Evolutionary conservation across 441 rosid species (phyloP).

Genomic region (Adansonia rubrostipa): DNA sequence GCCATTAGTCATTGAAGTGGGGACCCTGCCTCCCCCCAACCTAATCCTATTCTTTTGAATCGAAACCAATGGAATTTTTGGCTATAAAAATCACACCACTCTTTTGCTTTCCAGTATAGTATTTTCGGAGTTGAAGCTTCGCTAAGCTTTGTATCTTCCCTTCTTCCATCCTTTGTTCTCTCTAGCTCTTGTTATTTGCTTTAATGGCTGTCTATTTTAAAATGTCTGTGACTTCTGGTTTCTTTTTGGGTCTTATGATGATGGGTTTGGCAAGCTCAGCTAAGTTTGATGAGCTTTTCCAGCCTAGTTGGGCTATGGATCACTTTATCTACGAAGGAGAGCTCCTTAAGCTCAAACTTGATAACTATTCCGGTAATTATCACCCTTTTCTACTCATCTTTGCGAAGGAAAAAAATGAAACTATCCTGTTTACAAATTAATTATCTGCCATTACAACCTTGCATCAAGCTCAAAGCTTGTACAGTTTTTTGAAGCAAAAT

Average conservation of each 20-base stretch:
- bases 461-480: not conserved
- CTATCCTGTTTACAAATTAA: not conserved
- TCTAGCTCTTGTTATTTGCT: not conserved
- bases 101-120: conserved; percentile 10
- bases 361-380: conserved; percentile 73
- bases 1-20: conserved; percentile 14
- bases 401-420: not conserved
- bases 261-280: conserved; percentile 43
- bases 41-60: conserved; percentile 1
- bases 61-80: conserved; percentile 22
- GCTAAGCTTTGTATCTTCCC: not conserved
- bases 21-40: not conserved
- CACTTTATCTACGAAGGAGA: conserved; percentile 82
- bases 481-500: not conserved
- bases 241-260: conserved; percentile 38
- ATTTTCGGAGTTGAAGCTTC: conserved; percentile 16
- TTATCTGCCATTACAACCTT: not conserved
- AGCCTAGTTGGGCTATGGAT: conserved; percentile 84
- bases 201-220: conserved; percentile 36
- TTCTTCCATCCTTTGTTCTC: not conserved
- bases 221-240: conserved; percentile 30
- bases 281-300: conserved; percentile 73
- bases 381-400: not conserved
- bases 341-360: conserved; percentile 83
- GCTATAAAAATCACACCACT: conserved; percentile 32